Evolutionary conservation across 441 rosid genomes (phyloP).

Genomic region (Pelargonium myrrhifolium): DNA sequence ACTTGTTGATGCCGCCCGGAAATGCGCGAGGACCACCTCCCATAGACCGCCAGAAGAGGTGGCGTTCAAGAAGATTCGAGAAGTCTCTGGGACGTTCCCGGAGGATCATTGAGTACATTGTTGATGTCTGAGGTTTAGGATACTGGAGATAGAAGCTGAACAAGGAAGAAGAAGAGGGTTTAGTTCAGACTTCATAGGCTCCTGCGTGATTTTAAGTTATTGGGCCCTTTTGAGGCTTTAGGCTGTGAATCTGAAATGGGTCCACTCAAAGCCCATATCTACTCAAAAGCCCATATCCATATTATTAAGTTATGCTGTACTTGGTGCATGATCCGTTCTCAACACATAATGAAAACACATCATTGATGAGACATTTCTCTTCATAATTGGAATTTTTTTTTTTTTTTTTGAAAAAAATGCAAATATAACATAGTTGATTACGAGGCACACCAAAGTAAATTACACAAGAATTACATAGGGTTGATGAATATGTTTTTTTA

Average conservation of each 20-base stretch:
- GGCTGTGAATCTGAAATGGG: too few relatives aligned
- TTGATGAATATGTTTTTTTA: not conserved
- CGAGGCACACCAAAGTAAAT: not conserved
- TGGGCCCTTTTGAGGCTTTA: not conserved
- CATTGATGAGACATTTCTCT: too few relatives aligned
- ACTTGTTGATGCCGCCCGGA: constrained; percentile 89
- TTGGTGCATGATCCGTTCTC: too few relatives aligned
- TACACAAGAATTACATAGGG: not conserved
- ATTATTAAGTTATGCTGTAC: too few relatives aligned
- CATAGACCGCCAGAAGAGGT: constrained; percentile 53
- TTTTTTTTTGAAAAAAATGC: too few relatives aligned
- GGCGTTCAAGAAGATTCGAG: constrained; percentile 15
- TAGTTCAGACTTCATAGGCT: not conserved
- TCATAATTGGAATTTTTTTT: too few relatives aligned
- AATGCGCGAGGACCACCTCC: constrained; percentile 96
- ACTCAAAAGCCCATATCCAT: not conserved
- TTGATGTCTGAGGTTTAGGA: constrained; percentile 19
- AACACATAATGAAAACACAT: too few relatives aligned
- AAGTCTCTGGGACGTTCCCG: constrained; percentile 31
- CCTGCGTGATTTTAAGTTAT: not conserved
- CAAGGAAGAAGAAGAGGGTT: not conserved
- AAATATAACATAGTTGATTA: too few relatives aligned
- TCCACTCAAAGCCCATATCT: not conserved
- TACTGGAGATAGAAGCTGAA: constrained; percentile 12
- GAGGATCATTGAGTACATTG: constrained; percentile 40